A percentile compares a stretch with the other conserved stretches of the same genome.
These are phyloP conservation scores for Corymbia calophylla DNA, from an alignment of 441 rosid species.

Conservation along the genomic window DNA sequence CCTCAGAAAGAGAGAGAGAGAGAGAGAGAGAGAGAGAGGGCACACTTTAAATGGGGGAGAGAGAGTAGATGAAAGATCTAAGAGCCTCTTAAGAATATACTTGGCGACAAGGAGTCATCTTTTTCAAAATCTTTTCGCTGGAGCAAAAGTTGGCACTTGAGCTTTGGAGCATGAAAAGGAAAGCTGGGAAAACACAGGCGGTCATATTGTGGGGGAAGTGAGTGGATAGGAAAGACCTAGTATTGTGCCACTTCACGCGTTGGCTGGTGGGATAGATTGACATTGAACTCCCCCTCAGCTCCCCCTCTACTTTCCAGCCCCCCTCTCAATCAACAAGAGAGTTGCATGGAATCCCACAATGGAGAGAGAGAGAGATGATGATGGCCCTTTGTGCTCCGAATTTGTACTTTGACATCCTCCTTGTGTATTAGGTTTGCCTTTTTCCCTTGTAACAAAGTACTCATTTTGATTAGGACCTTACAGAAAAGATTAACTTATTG, in stretches of 20 bases:
- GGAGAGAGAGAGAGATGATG: not conserved
- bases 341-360: not conserved
- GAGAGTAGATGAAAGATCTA: not conserved
- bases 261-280: constrained; percentile 1
- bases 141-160: not conserved
- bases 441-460: not conserved
- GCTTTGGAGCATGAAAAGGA: constrained; percentile 8
- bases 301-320: not conserved
- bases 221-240: constrained; percentile 20
- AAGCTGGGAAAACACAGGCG: constrained; percentile 1
- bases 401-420: not conserved
- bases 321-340: not conserved
- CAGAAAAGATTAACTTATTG: not conserved
- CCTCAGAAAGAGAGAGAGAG: not conserved
- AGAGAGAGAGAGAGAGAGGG: not conserved
- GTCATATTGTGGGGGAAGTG: constrained; percentile 20
- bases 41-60: not conserved
- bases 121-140: constrained; percentile 9
- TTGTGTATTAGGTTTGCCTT: not conserved
- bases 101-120: constrained; percentile 18
- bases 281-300: not conserved
- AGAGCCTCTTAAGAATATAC: constrained; percentile 9
- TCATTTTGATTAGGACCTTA: not conserved
- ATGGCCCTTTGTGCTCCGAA: not conserved
- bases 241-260: constrained; percentile 27